phyloP scores from a whole-genome alignment of 2,329 filamentous ascomycete genomes.

The Neobulgaria alba region DNA sequence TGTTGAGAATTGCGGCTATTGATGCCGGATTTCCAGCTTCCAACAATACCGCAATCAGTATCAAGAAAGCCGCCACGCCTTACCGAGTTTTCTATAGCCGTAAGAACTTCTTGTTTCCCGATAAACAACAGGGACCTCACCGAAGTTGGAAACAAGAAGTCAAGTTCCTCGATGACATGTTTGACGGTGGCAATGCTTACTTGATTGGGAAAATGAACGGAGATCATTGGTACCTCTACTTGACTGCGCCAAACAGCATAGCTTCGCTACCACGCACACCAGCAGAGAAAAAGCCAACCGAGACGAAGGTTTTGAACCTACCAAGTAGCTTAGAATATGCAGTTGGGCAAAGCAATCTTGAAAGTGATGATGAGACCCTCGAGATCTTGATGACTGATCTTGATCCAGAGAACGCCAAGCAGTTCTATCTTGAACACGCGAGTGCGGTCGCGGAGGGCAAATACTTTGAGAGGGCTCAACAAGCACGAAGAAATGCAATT shows the following conservation, averaged over 20 bases:
- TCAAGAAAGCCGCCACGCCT: conserved; percentile 71
- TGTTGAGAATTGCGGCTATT: conserved; percentile 83
- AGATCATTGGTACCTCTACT: conserved; percentile 97
- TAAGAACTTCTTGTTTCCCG: conserved; percentile 96
- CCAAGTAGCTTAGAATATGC: conserved; percentile 28
- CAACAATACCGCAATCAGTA: conserved; percentile 56
- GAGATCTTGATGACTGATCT: conserved; percentile 68
- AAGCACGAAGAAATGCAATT: conserved; percentile 51
- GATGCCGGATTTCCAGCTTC: conserved; percentile 84
- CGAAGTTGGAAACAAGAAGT: conserved; percentile 98
- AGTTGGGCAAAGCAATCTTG: conserved; percentile 12
- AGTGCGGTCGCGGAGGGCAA: conserved; percentile 82
- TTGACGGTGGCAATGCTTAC: conserved; percentile 88
- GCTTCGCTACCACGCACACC: conserved; percentile 81
- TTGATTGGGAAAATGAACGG: conserved; percentile 99
- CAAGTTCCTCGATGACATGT: conserved; percentile 82
- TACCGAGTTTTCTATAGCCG: conserved; percentile 98
- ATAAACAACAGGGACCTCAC: conserved; percentile 88
- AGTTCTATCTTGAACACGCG: conserved; percentile 71
- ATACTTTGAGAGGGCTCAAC: conserved; percentile 59
- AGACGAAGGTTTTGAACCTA: conserved; percentile 28
- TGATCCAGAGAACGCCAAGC: conserved; percentile 58
- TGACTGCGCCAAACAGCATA: conserved; percentile 71
- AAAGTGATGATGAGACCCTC: conserved; percentile 62
- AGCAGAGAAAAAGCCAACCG: conserved; percentile 33